Percentiles rank a stretch among this genome's conserved stretches.
Conservation (phyloP, 208 protist species). For the Leishmania tropica region DNA sequence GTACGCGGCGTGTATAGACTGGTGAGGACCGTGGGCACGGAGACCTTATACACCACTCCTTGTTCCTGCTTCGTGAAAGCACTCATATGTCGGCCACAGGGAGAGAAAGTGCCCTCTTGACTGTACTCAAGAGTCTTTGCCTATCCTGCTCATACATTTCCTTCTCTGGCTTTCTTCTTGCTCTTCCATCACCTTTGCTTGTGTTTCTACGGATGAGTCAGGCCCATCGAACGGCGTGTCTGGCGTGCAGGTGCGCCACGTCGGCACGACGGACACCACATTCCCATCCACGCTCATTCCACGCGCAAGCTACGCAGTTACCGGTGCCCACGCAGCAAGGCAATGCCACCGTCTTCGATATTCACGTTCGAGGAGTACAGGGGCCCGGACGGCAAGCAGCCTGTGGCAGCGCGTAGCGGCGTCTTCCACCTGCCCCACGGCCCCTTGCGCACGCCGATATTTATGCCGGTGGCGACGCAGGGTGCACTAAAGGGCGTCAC, state of each 20-base stretch:
- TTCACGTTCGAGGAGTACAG: conserved; percentile 77
- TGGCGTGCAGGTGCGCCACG: neutral
- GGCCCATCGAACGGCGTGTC: neutral
- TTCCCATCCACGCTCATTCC: neutral
- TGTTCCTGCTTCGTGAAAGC: neutral
- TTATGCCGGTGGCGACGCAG: conserved; percentile 99
- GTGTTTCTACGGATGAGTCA: neutral
- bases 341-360: conserved; percentile 21
- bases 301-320: neutral
- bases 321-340: too few relatives aligned
- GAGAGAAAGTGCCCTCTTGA: neutral
- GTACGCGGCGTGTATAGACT: too few relatives aligned
- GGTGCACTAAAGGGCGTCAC: conserved; percentile 97
- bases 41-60: neutral
- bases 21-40: neutral
- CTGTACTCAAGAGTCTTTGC: neutral
- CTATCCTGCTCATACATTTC: neutral
- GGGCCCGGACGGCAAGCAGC: conserved; percentile 45
- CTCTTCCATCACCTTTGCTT: neutral
- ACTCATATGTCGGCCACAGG: neutral
- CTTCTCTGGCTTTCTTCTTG: neutral
- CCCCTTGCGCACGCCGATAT: conserved; percentile 94
- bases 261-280: neutral
- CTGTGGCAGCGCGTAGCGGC: conserved; percentile 73
- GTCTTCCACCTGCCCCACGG: conserved; percentile 92